Evolutionary conservation across 495 filamentous ascomycete genomes (phyloP), one percentile per base, ranked within the genome.

Genomic region (Xylaria intraflava): DNA sequence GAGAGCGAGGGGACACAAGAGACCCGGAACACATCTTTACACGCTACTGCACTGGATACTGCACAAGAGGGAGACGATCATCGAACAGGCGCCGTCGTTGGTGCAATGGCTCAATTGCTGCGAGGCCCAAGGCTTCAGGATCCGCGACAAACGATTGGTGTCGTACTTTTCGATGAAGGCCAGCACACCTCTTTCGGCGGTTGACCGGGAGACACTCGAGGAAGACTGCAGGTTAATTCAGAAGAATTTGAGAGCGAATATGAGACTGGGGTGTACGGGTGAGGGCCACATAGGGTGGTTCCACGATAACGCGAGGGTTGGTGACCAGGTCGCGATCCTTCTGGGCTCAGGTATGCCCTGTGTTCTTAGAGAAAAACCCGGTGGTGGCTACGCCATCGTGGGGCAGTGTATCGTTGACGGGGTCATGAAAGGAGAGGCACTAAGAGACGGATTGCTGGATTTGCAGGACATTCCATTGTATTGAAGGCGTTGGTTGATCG

Each of bases 81-180:
- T 45, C 2, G 50, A 46, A 16, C 51, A 46, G 14, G 51, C 19
- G 23, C 31, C 51, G 4, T 31, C 9, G 1, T 31, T 53, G 31
- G 16, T 53, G 31, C 51, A 46, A 12, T 53, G 51, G 51, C 42
- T 53, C 9, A 46, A 46, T 14, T 46, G 51, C 42, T 53, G 51
- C n/a, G 51, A 53, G 5, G 31, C 42, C 1, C 42, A 46, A n/a
- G 14, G 23, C 22, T 53, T 53, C 17, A 46, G 39, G 42, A 24
- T 53, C 26, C 29, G 40, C 11, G 51, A 26, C 3, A 46, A 39
- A 17, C 42, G 33, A 12, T 16, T 46, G 11, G 51, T 14, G 30
- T 22, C 42, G 23, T 39, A 46, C 17, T 40, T 46, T 11, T 46
- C 51, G 2, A 46, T 46, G 51, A 53, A 46, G 12, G 27, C n/a